Conservation (phyloP, 2,329 filamentous ascomycete species). For the Phyllosticta capitalensis region DNA sequence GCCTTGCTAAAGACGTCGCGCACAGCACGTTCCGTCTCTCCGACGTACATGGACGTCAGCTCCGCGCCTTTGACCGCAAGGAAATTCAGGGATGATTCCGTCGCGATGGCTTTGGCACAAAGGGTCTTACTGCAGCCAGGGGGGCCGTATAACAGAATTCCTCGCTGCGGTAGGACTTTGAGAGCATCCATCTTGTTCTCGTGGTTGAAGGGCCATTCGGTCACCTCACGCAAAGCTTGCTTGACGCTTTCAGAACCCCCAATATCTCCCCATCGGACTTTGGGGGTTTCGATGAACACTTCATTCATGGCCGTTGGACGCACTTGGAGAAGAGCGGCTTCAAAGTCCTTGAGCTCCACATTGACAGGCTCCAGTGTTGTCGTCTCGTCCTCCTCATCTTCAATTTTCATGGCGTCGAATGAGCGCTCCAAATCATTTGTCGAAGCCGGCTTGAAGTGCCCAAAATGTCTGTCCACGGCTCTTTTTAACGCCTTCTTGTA, state of each 20-base stretch:
- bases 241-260: slow-evolving; percentile 76
- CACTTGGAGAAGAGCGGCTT: slow-evolving; percentile 57
- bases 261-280: slow-evolving; percentile 77
- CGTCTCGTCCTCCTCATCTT: neutral
- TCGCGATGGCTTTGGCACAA: slow-evolving; percentile 82
- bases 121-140: slow-evolving; percentile 94
- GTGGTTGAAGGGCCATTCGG: slow-evolving; percentile 49
- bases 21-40: slow-evolving; percentile 80
- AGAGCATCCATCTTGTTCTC: slow-evolving; percentile 42
- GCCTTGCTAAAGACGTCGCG: slow-evolving; percentile 81
- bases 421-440: neutral
- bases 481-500: slow-evolving; percentile 9
- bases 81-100: slow-evolving; percentile 86
- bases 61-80: slow-evolving; percentile 90
- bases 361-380: neutral
- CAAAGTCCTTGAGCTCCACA: slow-evolving; percentile 44
- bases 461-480: slow-evolving; percentile 2
- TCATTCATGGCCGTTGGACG: slow-evolving; percentile 80
- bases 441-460: neutral
- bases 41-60: slow-evolving; percentile 92
- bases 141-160: slow-evolving; percentile 81
- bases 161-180: slow-evolving; percentile 58
- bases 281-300: slow-evolving; percentile 79
- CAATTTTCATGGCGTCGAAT: neutral
- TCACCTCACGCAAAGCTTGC: slow-evolving; percentile 45